A percentile compares a stretch with the other conserved stretches of the same genome.
These are phyloP conservation scores for Globisporangium middletonii DNA, from an alignment of 352 stramenopile species.

Conservation along the genomic window DNA sequence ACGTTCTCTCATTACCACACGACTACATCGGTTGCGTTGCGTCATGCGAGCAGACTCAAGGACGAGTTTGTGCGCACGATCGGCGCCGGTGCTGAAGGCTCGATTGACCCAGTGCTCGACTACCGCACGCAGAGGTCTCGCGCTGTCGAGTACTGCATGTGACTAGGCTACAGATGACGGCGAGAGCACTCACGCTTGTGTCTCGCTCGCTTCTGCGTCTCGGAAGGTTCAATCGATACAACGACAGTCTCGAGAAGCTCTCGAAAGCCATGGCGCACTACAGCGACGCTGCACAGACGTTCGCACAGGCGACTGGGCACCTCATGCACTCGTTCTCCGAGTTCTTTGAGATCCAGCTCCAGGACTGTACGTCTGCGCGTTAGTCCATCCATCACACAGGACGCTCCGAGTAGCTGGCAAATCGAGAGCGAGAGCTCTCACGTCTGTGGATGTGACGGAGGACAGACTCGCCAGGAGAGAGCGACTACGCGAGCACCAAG, in stretches of 20 bases:
- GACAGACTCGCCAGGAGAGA: slow-evolving; percentile 15
- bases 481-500: slow-evolving; percentile 19
- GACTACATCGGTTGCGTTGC: not conserved
- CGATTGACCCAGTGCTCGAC: slow-evolving; percentile 61
- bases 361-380: slow-evolving; percentile 20
- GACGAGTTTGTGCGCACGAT: slow-evolving; percentile 66
- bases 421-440: too few species aligned
- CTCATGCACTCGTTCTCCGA: slow-evolving; percentile 56
- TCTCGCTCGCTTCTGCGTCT: not conserved
- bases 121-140: slow-evolving; percentile 49
- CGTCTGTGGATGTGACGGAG: too few species aligned
- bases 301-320: slow-evolving; percentile 32
- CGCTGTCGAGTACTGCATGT: not conserved
- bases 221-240: slow-evolving; percentile 51
- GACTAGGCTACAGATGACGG: not conserved
- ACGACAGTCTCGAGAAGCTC: slow-evolving; percentile 50
- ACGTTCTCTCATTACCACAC: not conserved
- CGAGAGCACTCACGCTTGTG: not conserved
- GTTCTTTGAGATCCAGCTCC: slow-evolving; percentile 54
- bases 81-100: slow-evolving; percentile 34
- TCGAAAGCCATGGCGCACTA: slow-evolving; percentile 45
- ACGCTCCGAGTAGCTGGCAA: too few species aligned
- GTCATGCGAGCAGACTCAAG: slow-evolving; percentile 38
- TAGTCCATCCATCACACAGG: not conserved
- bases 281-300: slow-evolving; percentile 30